Evolutionary conservation across 2,329 filamentous ascomycete species (phyloP).

Genomic region (Curvularia eragrostidis): DNA sequence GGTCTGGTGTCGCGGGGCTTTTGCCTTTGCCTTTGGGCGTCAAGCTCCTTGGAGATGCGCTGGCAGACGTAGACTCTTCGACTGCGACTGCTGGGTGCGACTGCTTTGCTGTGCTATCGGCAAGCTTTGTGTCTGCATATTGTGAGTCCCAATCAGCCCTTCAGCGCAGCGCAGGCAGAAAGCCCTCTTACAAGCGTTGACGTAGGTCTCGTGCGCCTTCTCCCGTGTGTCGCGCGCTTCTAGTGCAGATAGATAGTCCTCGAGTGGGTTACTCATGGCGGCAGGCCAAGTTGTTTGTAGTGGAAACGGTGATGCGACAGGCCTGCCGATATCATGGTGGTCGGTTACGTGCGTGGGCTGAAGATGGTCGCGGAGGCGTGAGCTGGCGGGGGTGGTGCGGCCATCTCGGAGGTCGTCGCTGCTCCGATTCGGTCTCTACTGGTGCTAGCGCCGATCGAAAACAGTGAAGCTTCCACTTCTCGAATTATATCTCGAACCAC

Average conservation of each 20-base stretch:
- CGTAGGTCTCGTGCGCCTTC: constrained; percentile 69
- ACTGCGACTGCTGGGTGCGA: constrained; percentile 36
- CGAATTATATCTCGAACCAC: not conserved
- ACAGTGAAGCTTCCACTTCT: constrained; percentile 11
- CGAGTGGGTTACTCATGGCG: constrained; percentile 74
- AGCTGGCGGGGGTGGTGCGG: constrained; percentile 15
- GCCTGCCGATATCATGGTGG: constrained; percentile 31
- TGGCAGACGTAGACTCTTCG: constrained; percentile 25
- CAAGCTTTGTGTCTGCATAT: constrained; percentile 53
- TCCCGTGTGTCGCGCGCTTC: constrained; percentile 74
- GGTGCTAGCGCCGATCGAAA: constrained; percentile 15
- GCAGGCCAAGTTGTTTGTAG: constrained; percentile 21
- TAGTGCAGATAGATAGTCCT: constrained; percentile 80
- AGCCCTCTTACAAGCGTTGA: constrained; percentile 73
- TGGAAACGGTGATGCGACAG: constrained; percentile 1
- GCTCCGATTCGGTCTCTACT: constrained; percentile 26
- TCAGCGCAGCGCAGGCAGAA: not conserved
- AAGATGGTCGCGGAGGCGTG: constrained; percentile 17
- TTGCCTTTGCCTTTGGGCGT: constrained; percentile 31
- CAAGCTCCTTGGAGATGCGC: constrained; percentile 30
- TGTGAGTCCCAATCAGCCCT: constrained; percentile 10
- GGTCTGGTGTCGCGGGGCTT: constrained; percentile 22
- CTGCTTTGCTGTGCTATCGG: constrained; percentile 52
- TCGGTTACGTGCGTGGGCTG: constrained; percentile 26
- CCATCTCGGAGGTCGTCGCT: constrained; percentile 24